phyloP scores from a whole-genome alignment of 768 basidiomycete genomes.

The Collybiopsis confluens region DNA sequence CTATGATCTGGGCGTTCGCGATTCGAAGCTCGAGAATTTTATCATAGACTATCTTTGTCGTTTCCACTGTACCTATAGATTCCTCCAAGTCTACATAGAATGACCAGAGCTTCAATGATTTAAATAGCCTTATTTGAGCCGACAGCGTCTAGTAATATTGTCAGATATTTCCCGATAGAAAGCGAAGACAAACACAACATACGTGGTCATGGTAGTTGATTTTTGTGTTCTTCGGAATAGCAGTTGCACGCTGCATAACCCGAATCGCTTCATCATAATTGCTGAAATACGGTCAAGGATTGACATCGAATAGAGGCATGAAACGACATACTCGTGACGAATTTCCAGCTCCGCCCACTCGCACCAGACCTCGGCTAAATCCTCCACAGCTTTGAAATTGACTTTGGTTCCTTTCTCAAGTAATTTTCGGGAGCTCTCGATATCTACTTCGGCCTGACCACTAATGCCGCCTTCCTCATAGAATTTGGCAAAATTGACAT shows the following conservation, averaged over 20 bases:
- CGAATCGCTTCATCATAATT: slow-evolving; percentile 95
- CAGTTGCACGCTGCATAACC: slow-evolving; percentile 95
- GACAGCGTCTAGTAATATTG: slow-evolving; percentile 56
- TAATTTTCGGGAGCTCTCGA: slow-evolving; percentile 86
- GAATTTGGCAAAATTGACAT: slow-evolving; percentile 94
- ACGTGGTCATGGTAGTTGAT: slow-evolving; percentile 96
- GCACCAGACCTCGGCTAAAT: slow-evolving; percentile 97
- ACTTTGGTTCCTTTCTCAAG: slow-evolving; percentile 90
- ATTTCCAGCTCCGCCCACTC: slow-evolving; percentile 99
- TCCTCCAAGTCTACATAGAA: slow-evolving; percentile 98
- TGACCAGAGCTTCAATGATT: slow-evolving; percentile 97
- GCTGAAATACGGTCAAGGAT: slow-evolving; percentile 37
- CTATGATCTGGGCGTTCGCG: slow-evolving; percentile 95
- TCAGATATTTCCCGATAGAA: neutral
- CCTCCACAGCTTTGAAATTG: slow-evolving; percentile 93
- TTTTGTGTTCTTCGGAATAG: slow-evolving; percentile 84
- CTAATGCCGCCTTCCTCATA: slow-evolving; percentile 93
- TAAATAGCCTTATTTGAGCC: slow-evolving; percentile 89
- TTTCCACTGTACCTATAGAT: slow-evolving; percentile 91
- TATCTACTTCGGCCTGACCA: slow-evolving; percentile 73
- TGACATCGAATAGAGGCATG: neutral
- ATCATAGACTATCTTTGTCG: slow-evolving; percentile 90
- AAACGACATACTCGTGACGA: slow-evolving; percentile 75
- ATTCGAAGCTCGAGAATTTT: slow-evolving; percentile 95
- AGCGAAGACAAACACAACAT: slow-evolving; percentile 15